phyloP scores from a whole-genome alignment of 2,329 filamentous ascomycete genomes.

The Penicillium frequentans region DNA sequence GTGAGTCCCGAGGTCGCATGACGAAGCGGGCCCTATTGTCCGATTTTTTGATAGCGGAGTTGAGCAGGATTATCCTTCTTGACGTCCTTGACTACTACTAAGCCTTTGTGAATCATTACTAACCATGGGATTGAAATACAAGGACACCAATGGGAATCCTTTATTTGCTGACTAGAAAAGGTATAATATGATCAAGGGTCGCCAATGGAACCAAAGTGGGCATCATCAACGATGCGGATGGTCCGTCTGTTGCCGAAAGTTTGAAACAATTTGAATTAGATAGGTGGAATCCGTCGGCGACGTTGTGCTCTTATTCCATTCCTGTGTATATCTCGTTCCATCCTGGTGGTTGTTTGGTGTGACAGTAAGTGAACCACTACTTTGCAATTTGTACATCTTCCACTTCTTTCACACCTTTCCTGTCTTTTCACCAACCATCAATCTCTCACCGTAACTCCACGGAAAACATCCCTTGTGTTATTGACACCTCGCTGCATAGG shows the following conservation, averaged over 20 bases:
- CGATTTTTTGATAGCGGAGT: background rate
- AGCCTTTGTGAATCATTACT: background rate
- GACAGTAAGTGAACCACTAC: background rate
- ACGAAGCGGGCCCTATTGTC: background rate
- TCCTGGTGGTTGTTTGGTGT: background rate
- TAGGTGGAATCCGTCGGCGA: background rate
- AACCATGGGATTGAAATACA: background rate
- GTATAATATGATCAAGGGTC: background rate
- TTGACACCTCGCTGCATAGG: background rate
- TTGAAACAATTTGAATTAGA: background rate
- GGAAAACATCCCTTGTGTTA: background rate
- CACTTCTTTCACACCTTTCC: background rate
- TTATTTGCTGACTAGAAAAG: background rate
- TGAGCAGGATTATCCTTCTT: background rate
- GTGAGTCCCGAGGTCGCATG: too few species aligned
- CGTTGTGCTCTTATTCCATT: background rate
- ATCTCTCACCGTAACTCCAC: background rate
- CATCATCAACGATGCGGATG: constrained; percentile 8
- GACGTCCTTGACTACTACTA: constrained; percentile 5
- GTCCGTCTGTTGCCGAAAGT: constrained; percentile 1
- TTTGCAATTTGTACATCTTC: background rate
- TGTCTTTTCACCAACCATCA: background rate
- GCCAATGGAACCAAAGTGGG: background rate
- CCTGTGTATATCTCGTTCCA: background rate
- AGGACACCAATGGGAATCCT: background rate